Base-by-base conservation (phyloP, 2,329 filamentous ascomycete genomes). In the Fusarium sp. region DNA sequence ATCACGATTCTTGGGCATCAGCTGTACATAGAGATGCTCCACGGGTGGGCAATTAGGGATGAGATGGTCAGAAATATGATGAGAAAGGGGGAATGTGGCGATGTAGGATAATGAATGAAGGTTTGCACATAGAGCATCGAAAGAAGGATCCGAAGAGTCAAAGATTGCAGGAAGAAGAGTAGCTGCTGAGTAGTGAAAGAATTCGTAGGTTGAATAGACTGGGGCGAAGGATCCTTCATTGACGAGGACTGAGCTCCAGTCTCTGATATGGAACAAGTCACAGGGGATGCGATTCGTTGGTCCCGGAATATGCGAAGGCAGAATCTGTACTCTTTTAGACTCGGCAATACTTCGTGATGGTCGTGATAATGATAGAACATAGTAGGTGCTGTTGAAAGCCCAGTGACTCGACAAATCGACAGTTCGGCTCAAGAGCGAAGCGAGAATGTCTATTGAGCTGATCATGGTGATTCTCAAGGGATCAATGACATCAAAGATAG, bases 211-310 rank as follows among this genome's bases (percentile, higher is more conserved):
- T 52, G 88, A 87, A 81, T 94, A 95, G 10, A 90, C 91, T 64
- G 87, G 87, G n/a, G 92, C 87, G 9, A 90, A 94, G 0, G 92
- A 94, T 13, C 92, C 92, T 82, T 96, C 93, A 79, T 95, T 95
- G 72, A 94, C 88, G 4, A 88, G 83, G 1, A 94, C 76, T 23
- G 88, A 86, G 0, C 85, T 86, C 93, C 93, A 95, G 4, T 88
- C 87, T 3, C 88, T 86, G n/a, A 88, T 83, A 32, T 86, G 85
- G 49, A 94, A 86, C 2, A 94, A 81, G 16, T 78, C 79, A 71
- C 80, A 82, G 4, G 80, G 77, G 18, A 72, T 56, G 2, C 77
- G 71, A 25, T 74, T 59, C 10, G 58, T 64, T 25, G 69, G 13
- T 50, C 50, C 37, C 66, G 49, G 49, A 2, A 58, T 52, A 6